Percentiles rank a stretch among this genome's conserved stretches.
Conservation (phyloP, 768 basidiomycete species). For the Phanerodontia chrysosporium region DNA sequence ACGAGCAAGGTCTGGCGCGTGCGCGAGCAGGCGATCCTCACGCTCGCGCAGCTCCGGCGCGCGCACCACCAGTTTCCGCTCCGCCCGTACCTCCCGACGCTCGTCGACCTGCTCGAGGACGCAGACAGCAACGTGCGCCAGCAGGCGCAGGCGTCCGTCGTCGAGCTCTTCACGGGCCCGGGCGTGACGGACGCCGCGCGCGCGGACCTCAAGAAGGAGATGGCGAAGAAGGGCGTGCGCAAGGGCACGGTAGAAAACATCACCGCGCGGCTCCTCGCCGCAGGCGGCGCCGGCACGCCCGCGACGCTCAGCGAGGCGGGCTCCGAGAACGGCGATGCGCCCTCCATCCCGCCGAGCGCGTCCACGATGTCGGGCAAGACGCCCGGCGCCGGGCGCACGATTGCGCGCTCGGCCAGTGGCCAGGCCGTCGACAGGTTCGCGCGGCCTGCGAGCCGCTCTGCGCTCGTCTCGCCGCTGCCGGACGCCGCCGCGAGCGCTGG, state of each 20-base stretch:
- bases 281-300: conserved; percentile 37
- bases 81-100: conserved; percentile 68
- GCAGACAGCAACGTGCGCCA: conserved; percentile 87
- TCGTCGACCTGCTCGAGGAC: conserved; percentile 88
- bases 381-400: conserved; percentile 25
- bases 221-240: conserved; percentile 79
- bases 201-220: conserved; percentile 89
- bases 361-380: conserved; percentile 53
- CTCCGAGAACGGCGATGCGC: conserved; percentile 56
- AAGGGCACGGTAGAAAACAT: conserved; percentile 85
- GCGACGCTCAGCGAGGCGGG: conserved; percentile 49
- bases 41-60: conserved; percentile 71
- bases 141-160: conserved; percentile 72
- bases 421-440: conserved; percentile 46
- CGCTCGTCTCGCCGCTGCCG: conserved; percentile 44
- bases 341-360: conserved; percentile 75
- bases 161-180: conserved; percentile 82
- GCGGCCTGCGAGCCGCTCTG: conserved; percentile 54
- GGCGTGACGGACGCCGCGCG: conserved; percentile 82
- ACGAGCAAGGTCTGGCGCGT: conserved; percentile 83
- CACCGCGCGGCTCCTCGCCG: conserved; percentile 57
- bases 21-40: conserved; percentile 73
- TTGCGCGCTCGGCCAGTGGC: conserved; percentile 46
- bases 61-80: conserved; percentile 72
- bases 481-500: conserved; percentile 32